A percentile compares a stretch with the other conserved stretches of the same genome.
These are phyloP conservation scores for Santalum album DNA, from an alignment of 164 flowering plant genomes.

Conservation along the genomic window DNA sequence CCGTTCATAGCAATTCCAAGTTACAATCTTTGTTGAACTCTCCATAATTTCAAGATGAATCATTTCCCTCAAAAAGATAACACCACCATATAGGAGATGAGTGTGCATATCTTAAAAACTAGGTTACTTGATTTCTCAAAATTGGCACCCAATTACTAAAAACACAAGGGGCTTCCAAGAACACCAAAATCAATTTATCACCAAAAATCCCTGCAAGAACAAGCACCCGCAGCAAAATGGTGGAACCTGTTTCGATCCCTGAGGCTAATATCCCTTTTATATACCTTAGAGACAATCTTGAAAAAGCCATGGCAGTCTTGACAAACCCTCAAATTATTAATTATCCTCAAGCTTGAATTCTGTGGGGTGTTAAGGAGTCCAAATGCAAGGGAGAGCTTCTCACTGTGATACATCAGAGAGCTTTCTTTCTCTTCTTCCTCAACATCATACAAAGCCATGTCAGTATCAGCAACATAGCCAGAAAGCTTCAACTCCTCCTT, in stretches of 20 bases:
- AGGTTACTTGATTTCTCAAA: no score
- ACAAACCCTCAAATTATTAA: constrained; percentile 24
- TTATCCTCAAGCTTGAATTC: constrained; percentile 16
- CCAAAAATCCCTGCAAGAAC: constrained; percentile 27
- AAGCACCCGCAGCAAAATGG: constrained; percentile 22
- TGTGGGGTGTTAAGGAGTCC: constrained; percentile 15
- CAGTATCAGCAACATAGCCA: constrained; percentile 18
- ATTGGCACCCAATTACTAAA: no score
- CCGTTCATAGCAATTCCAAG: no score
- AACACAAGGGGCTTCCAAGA: no score
- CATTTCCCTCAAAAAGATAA: no score
- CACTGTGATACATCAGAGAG: constrained; percentile 23
- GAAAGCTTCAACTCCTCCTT: constrained; percentile 12
- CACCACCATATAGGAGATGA: no score
- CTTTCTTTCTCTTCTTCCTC: constrained; percentile 31
- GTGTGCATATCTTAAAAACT: no score
- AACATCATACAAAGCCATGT: constrained; percentile 19
- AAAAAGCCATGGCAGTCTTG: constrained; percentile 23
- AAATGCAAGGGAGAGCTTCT: constrained; percentile 27
- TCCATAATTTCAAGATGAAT: no score
- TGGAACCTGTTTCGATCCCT: constrained; percentile 23
- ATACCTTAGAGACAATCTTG: constrained; percentile 21
- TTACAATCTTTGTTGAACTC: no score
- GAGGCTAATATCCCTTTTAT: constrained; percentile 16
- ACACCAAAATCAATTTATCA: no score